Base-by-base conservation (phyloP, 108 stramenopile species). In the Discostella pseudostelligera region DNA sequence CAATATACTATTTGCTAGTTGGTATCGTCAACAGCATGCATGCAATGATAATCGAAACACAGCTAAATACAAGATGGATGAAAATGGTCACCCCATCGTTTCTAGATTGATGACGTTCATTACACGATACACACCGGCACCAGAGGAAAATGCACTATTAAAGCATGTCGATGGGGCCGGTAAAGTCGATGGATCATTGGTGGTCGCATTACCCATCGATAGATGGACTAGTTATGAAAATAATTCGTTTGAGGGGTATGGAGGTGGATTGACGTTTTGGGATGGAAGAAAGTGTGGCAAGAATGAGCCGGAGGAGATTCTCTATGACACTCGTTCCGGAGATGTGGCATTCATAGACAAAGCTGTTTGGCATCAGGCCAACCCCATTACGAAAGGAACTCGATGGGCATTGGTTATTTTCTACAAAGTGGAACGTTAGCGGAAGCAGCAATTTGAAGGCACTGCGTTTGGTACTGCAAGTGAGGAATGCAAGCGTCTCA, bases 141-240 rank as follows among this genome's bases (percentile, higher is more conserved):
- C 90, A 22, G 86, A 88, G 32, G 93, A 94, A 66, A 85, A 94
- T 61, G 93, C 93, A 0, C 70, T 94, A 37, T 62, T 94, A 43
- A 94, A 91, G 79, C 93, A 94, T 64, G 83, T 94, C 11, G 93
- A 94, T 62, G 93, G 93, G 14, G 88, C 93, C 12, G 93, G 93
- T 9, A 94, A 91, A 53, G 93, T 94, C 4, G 89, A 90, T 67
- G 93, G 93, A 17, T 84, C 83, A 13, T 65, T 87, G 11, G 93
- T 94, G 19, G 82, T 94, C 1, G 93, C 93, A n/a, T 63, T 94
- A 49, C 93, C 93, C 20, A 74, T 88, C 17, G 90, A 91, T 79
- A 67, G 86, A n/a, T 93, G 88, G 89, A 85, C 87, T 8, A 66
- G 77, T 1, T 74, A 81, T 29, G 86, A 80, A 36, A 78, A 70